phyloP scores from a whole-genome alignment of 1,284 basidiomycete genomes.

The Cutaneotrichosporon sp. region DNA sequence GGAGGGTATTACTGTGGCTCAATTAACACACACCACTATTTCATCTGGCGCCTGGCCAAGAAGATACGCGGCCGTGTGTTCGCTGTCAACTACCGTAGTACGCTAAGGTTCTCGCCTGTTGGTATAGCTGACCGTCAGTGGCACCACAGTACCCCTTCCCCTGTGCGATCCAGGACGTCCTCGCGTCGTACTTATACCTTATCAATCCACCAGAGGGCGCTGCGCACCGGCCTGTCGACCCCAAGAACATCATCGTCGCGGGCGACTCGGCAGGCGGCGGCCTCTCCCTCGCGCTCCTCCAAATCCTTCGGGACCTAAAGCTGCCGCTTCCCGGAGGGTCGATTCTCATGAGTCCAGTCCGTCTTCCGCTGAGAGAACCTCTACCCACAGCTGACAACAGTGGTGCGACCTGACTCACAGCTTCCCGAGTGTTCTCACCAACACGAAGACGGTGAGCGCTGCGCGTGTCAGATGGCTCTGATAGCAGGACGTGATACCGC shows the following conservation, averaged over 20 bases:
- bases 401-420: conserved; percentile 84
- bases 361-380: conserved; percentile 7
- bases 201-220: conserved; percentile 69
- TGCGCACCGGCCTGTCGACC: conserved; percentile 74
- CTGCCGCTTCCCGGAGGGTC: conserved; percentile 82
- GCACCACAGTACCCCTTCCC: conserved; percentile 96
- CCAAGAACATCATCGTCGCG: conserved; percentile 72
- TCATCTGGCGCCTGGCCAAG: conserved; percentile 79
- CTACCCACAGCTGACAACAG: conserved; percentile 18
- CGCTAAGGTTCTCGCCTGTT: conserved; percentile 14
- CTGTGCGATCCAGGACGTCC: conserved; percentile 81
- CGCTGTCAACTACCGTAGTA: conserved; percentile 77
- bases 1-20: conserved; percentile 58
- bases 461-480: conserved; percentile 12
- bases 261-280: conserved; percentile 97
- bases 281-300: conserved; percentile 76
- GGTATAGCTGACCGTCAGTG: conserved; percentile 38
- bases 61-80: conserved; percentile 88
- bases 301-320: conserved; percentile 81
- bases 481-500: conserved; percentile 67
- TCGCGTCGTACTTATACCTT: conserved; percentile 77
- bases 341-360: conserved; percentile 71
- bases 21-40: conserved; percentile 63
- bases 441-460: conserved; percentile 70
- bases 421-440: conserved; percentile 78